phyloP scores from a whole-genome alignment of 768 basidiomycete species.

The Trametes cinnabarina region DNA sequence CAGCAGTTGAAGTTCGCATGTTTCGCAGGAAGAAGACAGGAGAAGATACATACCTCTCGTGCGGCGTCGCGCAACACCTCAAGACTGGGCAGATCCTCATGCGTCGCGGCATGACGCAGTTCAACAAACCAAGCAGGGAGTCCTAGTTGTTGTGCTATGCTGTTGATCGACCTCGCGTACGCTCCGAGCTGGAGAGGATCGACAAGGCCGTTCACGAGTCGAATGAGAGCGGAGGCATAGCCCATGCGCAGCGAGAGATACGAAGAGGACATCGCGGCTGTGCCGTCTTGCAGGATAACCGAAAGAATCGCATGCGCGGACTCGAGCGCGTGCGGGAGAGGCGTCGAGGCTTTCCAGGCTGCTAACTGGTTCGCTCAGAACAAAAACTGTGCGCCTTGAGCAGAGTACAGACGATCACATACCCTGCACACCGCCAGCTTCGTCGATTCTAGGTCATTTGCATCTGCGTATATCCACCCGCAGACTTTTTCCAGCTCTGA shows the following conservation, averaged over 20 bases:
- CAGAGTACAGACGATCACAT: slow-evolving; percentile 24
- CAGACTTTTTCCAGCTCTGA: slow-evolving; percentile 74
- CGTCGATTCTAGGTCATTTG: slow-evolving; percentile 56
- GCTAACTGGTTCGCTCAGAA: slow-evolving; percentile 50
- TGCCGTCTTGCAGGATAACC: slow-evolving; percentile 55
- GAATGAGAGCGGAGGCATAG: slow-evolving; percentile 78
- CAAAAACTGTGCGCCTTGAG: too few relatives aligned
- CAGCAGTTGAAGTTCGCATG: background rate
- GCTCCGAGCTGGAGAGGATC: slow-evolving; percentile 89
- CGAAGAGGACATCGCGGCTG: slow-evolving; percentile 6
- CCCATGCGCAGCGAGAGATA: slow-evolving; percentile 64
- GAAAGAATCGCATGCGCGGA: slow-evolving; percentile 63
- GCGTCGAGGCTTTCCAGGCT: slow-evolving; percentile 73
- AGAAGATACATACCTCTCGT: slow-evolving; percentile 51
- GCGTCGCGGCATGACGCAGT: slow-evolving; percentile 91
- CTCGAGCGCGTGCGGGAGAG: slow-evolving; percentile 81
- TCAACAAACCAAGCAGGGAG: slow-evolving; percentile 90
- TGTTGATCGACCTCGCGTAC: slow-evolving; percentile 88
- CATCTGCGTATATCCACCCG: slow-evolving; percentile 70
- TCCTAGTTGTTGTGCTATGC: slow-evolving; percentile 82
- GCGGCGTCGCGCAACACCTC: slow-evolving; percentile 75
- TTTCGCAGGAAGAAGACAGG: too few relatives aligned
- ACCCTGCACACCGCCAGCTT: slow-evolving; percentile 63
- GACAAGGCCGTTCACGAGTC: slow-evolving; percentile 92
- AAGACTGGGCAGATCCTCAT: slow-evolving; percentile 89